Conservation (phyloP, 2,329 filamentous ascomycete genomes). For the Teratosphaeria pseudoeucalypti region DNA sequence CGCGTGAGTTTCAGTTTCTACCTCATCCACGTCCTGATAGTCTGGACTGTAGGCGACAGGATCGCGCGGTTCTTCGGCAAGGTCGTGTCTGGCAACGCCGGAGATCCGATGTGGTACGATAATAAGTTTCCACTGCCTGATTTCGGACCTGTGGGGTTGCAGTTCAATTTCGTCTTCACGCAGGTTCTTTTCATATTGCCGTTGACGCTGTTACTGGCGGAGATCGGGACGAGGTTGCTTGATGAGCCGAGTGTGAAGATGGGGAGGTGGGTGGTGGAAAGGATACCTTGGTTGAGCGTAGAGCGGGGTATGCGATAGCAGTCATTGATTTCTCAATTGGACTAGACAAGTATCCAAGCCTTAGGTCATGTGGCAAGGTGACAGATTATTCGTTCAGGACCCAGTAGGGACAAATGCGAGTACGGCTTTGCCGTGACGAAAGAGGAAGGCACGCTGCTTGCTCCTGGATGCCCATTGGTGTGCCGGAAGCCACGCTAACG, state of each 20-base stretch:
- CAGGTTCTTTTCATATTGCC: slow-evolving; percentile 42
- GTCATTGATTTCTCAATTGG: neutral
- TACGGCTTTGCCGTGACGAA: neutral
- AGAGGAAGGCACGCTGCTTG: neutral
- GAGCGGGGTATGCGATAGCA: neutral
- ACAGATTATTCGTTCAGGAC: no score
- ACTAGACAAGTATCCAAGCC: neutral
- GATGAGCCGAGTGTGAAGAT: slow-evolving; percentile 48
- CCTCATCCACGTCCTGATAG: slow-evolving; percentile 49
- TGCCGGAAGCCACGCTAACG: neutral
- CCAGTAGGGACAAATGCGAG: neutral
- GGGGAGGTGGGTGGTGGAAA: slow-evolving; percentile 44
- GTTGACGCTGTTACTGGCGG: slow-evolving; percentile 43
- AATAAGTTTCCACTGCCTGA: slow-evolving; percentile 45
- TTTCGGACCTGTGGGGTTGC: slow-evolving; percentile 37
- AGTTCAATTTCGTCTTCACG: slow-evolving; percentile 50
- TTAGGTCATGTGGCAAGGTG: no score
- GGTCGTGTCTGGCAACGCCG: slow-evolving; percentile 25
- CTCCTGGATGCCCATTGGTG: neutral
- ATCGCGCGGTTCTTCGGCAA: slow-evolving; percentile 42
- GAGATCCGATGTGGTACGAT: slow-evolving; percentile 38
- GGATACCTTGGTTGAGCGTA: neutral
- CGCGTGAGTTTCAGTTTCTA: slow-evolving; percentile 53
- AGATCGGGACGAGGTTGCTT: slow-evolving; percentile 47
- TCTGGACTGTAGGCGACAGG: slow-evolving; percentile 41